These are phyloP conservation scores for Xylaria bambusicola DNA, from an alignment of 495 filamentous ascomycete species.

Conservation along the genomic window DNA sequence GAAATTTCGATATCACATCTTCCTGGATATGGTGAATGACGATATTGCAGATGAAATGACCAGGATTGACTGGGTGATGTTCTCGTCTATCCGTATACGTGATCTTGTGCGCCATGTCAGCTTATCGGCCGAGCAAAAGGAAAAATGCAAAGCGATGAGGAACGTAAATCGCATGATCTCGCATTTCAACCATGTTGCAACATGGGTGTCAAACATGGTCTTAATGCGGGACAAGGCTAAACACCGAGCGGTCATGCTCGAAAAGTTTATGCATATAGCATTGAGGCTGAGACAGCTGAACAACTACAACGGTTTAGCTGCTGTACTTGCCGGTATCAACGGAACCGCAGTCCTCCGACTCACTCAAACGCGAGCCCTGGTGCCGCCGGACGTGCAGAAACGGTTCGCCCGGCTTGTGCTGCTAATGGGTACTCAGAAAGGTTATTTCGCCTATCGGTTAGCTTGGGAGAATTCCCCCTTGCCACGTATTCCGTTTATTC, in stretches of 20 bases:
- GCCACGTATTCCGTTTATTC: conserved; percentile 90
- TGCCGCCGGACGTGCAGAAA: conserved; percentile 68
- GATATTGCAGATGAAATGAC: conserved; percentile 89
- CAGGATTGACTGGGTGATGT: conserved; percentile 95
- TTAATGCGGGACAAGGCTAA: conserved; percentile 94
- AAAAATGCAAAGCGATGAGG: conserved; percentile 75
- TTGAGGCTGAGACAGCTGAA: conserved; percentile 85
- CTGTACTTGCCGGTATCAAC: conserved; percentile 90
- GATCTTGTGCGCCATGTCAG: conserved; percentile 91
- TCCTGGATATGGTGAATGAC: conserved; percentile 79
- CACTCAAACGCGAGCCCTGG: conserved; percentile 74
- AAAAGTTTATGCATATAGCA: conserved; percentile 91
- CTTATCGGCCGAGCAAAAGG: conserved; percentile 67
- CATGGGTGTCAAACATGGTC: conserved; percentile 88
- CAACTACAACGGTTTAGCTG: conserved; percentile 95
- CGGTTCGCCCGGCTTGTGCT: conserved; percentile 87
- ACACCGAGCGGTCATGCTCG: conserved; percentile 83
- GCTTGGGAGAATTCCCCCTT: conserved; percentile 94
- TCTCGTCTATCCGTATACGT: conserved; percentile 90
- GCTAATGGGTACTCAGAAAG: conserved; percentile 88
- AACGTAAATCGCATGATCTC: conserved; percentile 92
- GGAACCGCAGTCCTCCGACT: conserved; percentile 86
- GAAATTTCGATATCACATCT: conserved; percentile 78
- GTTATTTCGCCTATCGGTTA: conserved; percentile 89
- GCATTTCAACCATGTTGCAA: conserved; percentile 94